These are phyloP conservation scores for Termitomyces sp. DNA, from an alignment of 768 basidiomycete species.

Conservation along the genomic window DNA sequence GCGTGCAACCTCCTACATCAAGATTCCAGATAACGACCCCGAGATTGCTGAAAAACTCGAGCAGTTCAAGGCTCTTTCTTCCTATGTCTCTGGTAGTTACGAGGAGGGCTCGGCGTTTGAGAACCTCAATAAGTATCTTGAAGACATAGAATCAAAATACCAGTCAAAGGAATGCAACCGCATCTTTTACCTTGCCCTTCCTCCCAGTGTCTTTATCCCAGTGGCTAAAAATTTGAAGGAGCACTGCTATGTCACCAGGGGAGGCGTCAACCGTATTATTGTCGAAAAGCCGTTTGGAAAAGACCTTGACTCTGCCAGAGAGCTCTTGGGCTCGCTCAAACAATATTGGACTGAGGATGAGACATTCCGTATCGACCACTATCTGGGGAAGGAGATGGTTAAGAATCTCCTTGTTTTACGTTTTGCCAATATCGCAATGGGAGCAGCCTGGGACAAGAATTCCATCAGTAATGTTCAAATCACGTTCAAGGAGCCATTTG, in stretches of 20 bases:
- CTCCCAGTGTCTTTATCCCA: conserved; percentile 92
- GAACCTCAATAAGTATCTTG: conserved; percentile 68
- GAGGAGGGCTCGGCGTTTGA: conserved; percentile 80
- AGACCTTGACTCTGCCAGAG: conserved; percentile 79
- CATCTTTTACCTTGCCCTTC: conserved; percentile 95
- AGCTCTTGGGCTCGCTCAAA: conserved; percentile 75
- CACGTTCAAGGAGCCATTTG: conserved; percentile 99
- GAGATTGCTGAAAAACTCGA: conserved; percentile 58
- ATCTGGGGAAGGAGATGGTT: conserved; percentile 99
- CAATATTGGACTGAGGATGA: conserved; percentile 92
- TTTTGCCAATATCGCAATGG: conserved; percentile 91
- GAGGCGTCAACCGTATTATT: conserved; percentile 85
- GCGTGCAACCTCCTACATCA: conserved; percentile 82
- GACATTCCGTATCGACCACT: conserved; percentile 99
- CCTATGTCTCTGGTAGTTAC: conserved; percentile 86
- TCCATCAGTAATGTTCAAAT: conserved; percentile 96
- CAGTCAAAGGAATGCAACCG: conserved; percentile 64
- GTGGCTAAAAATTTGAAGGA: conserved; percentile 82
- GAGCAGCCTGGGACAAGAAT: conserved; percentile 92
- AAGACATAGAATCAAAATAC: conserved; percentile 72
- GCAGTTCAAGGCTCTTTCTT: conserved; percentile 75
- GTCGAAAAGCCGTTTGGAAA: conserved; percentile 99
- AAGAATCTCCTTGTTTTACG: conserved; percentile 96
- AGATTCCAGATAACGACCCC: conserved; percentile 60
- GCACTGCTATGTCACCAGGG: conserved; percentile 63